Conservation (phyloP, 1,284 basidiomycete species). For the Phellopilus nigrolimitatus region DNA sequence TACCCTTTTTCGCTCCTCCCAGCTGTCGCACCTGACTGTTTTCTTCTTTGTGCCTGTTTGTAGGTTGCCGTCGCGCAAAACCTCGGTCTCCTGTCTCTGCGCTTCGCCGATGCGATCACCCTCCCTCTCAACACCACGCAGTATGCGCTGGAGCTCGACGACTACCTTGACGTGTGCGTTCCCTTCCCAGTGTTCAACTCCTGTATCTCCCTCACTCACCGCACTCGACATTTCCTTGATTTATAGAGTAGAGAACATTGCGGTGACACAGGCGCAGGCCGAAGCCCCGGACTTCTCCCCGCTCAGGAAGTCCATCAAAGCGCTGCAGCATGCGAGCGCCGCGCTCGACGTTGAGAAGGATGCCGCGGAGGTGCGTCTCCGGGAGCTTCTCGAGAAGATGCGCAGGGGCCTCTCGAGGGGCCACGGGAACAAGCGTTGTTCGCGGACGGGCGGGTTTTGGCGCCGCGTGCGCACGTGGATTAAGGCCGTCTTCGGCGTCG, state of each 20-base stretch:
- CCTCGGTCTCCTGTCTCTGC: conserved; percentile 57
- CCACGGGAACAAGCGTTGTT: conserved; percentile 6
- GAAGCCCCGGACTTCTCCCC: conserved; percentile 22
- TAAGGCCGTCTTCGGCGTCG: neutral
- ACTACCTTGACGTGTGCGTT: conserved; percentile 44
- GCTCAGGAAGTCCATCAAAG: conserved; percentile 45
- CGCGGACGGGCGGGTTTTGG: neutral
- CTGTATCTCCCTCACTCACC: no score
- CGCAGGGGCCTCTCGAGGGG: conserved; percentile 26
- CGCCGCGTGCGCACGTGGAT: neutral
- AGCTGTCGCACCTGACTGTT: conserved; percentile 6
- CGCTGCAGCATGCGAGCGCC: conserved; percentile 47
- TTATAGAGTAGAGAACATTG: conserved; percentile 31
- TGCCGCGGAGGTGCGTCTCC: conserved; percentile 33
- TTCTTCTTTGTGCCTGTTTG: conserved; percentile 30
- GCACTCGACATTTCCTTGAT: no score
- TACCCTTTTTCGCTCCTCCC: neutral
- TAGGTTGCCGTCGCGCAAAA: conserved; percentile 61
- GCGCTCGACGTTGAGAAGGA: conserved; percentile 51
- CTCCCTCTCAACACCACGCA: conserved; percentile 76
- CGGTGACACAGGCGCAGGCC: conserved; percentile 16
- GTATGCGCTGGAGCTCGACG: conserved; percentile 50
- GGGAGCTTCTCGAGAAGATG: conserved; percentile 33
- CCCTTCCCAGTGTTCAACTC: no score
- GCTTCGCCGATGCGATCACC: conserved; percentile 55